A percentile compares a stretch with the other conserved stretches of the same genome.
Conservation (phyloP, 345 rosid genomes). For the Brassica napus region DNA sequence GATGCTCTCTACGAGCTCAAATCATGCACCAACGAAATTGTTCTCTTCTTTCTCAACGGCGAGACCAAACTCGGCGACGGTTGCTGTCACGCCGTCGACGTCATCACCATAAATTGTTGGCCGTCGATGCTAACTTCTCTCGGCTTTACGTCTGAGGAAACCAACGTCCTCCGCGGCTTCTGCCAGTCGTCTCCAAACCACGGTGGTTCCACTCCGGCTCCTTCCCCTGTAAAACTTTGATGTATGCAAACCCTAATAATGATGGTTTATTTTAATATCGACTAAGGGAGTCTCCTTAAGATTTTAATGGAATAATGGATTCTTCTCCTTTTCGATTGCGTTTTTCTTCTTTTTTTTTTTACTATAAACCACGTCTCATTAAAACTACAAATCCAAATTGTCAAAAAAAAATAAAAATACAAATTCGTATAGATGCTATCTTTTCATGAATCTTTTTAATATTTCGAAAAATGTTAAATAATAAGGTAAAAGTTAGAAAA, state of each 20-base stretch:
- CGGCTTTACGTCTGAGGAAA: slow-evolving; percentile 66
- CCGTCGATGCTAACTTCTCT: slow-evolving; percentile 74
- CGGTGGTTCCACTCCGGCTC: slow-evolving; percentile 37
- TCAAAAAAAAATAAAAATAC: background rate
- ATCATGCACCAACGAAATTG: slow-evolving; percentile 70
- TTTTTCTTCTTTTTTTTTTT: background rate
- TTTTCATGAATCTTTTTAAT: background rate
- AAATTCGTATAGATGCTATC: background rate
- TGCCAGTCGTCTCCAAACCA: slow-evolving; percentile 36
- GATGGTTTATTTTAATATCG: background rate
- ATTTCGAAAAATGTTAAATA: background rate
- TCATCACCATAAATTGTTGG: slow-evolving; percentile 66
- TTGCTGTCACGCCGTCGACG: slow-evolving; percentile 60
- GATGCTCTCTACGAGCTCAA: slow-evolving; percentile 58
- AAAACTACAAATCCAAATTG: background rate
- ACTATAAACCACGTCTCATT: background rate
- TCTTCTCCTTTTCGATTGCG: background rate
- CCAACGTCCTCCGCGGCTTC: slow-evolving; percentile 59
- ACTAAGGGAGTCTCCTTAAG: background rate
- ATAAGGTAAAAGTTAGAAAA: background rate
- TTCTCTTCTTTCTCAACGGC: slow-evolving; percentile 61
- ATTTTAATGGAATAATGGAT: background rate
- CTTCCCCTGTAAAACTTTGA: slow-evolving; percentile 17
- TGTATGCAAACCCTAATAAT: slow-evolving; percentile 9
- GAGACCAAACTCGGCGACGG: slow-evolving; percentile 48